These are phyloP conservation scores for Sporothrix brunneoviolacea DNA, from an alignment of 2,329 filamentous ascomycete species.

Conservation along the genomic window DNA sequence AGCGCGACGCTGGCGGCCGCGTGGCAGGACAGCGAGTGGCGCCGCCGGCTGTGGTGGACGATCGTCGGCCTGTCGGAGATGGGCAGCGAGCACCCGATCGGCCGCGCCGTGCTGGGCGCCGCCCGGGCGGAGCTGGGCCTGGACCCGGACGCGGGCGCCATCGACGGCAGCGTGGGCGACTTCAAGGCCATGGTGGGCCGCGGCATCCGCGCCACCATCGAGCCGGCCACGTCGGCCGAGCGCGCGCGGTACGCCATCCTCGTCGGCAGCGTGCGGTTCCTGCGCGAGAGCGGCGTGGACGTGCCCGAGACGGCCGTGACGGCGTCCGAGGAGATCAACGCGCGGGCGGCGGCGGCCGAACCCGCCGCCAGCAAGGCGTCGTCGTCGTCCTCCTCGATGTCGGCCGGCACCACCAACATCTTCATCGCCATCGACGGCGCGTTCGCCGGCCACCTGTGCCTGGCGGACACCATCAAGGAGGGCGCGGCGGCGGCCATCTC, in stretches of 20 bases:
- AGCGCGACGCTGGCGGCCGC: slow-evolving; percentile 56
- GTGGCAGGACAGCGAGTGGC: slow-evolving; percentile 65
- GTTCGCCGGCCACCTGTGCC: slow-evolving; percentile 75
- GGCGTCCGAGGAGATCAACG: slow-evolving; percentile 54
- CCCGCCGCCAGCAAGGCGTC: neutral
- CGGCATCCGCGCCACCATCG: slow-evolving; percentile 75
- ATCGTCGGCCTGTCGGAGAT: slow-evolving; percentile 91
- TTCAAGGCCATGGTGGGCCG: slow-evolving; percentile 79
- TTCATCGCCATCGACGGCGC: slow-evolving; percentile 79
- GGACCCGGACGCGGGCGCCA: slow-evolving; percentile 60
- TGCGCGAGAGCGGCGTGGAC: slow-evolving; percentile 62
- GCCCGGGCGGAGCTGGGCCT: slow-evolving; percentile 72
- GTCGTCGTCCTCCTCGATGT: slow-evolving; percentile 30
- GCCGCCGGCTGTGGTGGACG: slow-evolving; percentile 84
- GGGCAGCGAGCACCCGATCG: slow-evolving; percentile 92
- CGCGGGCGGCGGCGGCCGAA: slow-evolving; percentile 34
- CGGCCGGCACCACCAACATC: slow-evolving; percentile 77
- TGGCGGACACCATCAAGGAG: slow-evolving; percentile 87
- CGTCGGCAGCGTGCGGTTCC: slow-evolving; percentile 73
- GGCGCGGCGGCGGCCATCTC: slow-evolving; percentile 74
- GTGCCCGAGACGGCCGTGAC: slow-evolving; percentile 59
- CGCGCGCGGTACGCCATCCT: slow-evolving; percentile 70
- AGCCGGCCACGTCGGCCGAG: slow-evolving; percentile 63
- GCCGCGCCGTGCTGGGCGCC: slow-evolving; percentile 72
- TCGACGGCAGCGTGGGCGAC: slow-evolving; percentile 79